Conservation (phyloP, 2,329 filamentous ascomycete genomes). For the Epichloe amarillans region DNA sequence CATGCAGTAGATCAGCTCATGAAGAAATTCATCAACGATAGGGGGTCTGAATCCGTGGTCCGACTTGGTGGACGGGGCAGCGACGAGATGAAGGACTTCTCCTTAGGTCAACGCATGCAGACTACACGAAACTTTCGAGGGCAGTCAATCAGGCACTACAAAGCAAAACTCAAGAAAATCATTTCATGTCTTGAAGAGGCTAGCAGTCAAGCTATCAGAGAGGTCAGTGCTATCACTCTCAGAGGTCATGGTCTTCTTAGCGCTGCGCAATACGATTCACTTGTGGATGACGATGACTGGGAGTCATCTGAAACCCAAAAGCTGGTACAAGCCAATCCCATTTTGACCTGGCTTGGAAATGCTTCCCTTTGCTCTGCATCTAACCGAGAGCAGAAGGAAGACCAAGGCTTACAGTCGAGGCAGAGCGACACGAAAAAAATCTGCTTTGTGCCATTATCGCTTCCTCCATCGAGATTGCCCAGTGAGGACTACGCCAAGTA, state of each 20-base stretch:
- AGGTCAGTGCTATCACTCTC: constrained; percentile 41
- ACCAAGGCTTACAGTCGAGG: not conserved
- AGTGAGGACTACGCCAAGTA: not conserved
- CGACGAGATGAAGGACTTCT: constrained; percentile 51
- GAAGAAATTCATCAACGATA: constrained; percentile 36
- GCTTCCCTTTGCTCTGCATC: not conserved
- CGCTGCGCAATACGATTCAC: constrained; percentile 46
- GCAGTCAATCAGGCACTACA: not conserved
- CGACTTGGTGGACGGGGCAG: constrained; percentile 54
- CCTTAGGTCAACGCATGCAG: constrained; percentile 25
- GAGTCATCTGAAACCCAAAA: constrained; percentile 5
- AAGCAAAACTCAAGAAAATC: constrained; percentile 5
- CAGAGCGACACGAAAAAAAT: constrained; percentile 23
- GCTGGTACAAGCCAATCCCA: not conserved
- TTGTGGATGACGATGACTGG: constrained; percentile 37
- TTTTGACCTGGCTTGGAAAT: constrained; percentile 9
- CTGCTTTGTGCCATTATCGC: not conserved
- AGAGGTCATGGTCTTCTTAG: constrained; percentile 44
- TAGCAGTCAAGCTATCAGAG: constrained; percentile 18
- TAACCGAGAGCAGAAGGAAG: not conserved
- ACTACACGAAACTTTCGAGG: constrained; percentile 18
- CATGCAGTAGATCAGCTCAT: constrained; percentile 80
- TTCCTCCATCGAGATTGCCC: not conserved
- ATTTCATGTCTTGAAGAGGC: constrained; percentile 5
- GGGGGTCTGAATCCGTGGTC: constrained; percentile 39